Evolutionary conservation across 176 grass and related monocot species (phyloP), one percentile per base, ranked within the genome.

Genomic region (Eragrostis nindensis): DNA sequence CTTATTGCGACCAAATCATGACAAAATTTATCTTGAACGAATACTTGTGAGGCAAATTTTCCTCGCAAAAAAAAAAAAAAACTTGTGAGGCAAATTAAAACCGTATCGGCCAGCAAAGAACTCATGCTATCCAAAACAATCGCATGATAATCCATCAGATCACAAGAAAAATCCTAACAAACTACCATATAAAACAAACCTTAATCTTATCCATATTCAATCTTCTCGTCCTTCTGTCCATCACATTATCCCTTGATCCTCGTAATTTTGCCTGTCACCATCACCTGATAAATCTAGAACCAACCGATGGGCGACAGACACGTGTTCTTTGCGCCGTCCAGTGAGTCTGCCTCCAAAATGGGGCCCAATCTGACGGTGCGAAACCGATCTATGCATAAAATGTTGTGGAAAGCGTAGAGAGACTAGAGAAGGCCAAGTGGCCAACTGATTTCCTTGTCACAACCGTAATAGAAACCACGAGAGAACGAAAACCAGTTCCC

Each of bases 401-500:
- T 0, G 26, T 13, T 60, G 24, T 26, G 10, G 0, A 12, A n/a
- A n/a, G n/a, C n/a, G n/a, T n/a, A n/a, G n/a, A n/a, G n/a, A 26
- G 56, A 26, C 13, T 60, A 26, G 8, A 30, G 60, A 62, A 24
- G 12, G 60, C 25, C 60, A 62, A 62, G 4, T 30, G 13, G 26
- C 12, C 26, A 61, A 61, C 26, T 16, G 60, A 62, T 24, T 22
- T 30, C 21, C 32, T 36, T 36, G 32, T 5, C 18, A 24, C 19
- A 15, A 22, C 19, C 14, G 3, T 19, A 13, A 5, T 21, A 43
- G 66, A 43, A 45, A 69, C 11, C 21, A 14, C 66, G 41, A 8
- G 66, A 8, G n/a, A 45, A 30, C 5, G 66, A 64, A 36, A 53
- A 61, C 78, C 78, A 46, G 17, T 81, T 47, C 53, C 67, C 55